Conservation (phyloP, 257 asterid genomes). For the Solanum medicagineum region DNA sequence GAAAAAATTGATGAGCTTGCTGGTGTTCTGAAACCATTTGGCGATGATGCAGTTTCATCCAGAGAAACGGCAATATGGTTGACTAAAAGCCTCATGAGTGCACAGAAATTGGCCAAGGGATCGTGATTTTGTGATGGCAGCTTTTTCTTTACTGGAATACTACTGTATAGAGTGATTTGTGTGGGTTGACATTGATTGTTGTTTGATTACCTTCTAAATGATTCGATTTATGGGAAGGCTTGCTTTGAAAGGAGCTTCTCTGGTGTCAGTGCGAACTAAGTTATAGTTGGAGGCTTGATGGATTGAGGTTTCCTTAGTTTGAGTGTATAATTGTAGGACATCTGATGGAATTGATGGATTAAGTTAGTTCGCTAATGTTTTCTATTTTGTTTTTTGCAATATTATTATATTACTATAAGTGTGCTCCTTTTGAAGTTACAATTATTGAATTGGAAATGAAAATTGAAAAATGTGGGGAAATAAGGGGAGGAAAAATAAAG, state of each 20-base stretch:
- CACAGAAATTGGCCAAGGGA: conserved; percentile 43
- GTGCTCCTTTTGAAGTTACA: neutral
- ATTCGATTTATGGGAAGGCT: neutral
- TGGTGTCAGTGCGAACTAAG: neutral
- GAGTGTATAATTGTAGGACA: neutral
- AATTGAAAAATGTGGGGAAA: too few relatives aligned
- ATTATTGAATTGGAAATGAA: too few relatives aligned
- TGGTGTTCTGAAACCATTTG: conserved; percentile 78
- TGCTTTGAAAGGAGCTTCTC: neutral
- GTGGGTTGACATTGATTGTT: conserved; percentile 1
- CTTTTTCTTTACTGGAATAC: neutral
- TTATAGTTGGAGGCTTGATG: neutral
- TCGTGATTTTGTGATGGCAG: conserved; percentile 13
- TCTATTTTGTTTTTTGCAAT: neutral
- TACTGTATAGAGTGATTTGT: neutral
- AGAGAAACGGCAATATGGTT: conserved; percentile 96
- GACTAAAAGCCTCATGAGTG: conserved; percentile 66
- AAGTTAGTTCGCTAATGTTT: neutral
- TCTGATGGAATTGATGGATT: neutral
- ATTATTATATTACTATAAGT: neutral
- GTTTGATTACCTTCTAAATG: neutral
- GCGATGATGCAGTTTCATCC: conserved; percentile 75
- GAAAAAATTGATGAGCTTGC: conserved; percentile 82
- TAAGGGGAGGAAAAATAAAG: too few relatives aligned
- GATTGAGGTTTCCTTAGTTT: neutral